Percentiles rank a stretch among this genome's conserved stretches.
phyloP scores from a whole-genome alignment of 2,329 filamentous ascomycete species.

The Aspergillus sergii region DNA sequence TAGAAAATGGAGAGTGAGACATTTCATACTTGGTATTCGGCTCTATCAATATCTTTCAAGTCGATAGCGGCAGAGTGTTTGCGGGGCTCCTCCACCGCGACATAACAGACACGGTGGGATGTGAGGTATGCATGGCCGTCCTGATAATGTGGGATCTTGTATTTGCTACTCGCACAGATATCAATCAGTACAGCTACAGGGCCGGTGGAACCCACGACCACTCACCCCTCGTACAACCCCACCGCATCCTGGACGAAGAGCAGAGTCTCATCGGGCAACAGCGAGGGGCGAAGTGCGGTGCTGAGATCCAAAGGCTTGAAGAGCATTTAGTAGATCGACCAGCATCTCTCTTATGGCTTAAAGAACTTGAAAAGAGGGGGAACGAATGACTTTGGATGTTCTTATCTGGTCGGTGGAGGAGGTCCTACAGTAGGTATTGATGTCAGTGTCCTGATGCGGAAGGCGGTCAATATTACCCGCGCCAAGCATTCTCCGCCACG shows the following conservation, averaged over 20 bases:
- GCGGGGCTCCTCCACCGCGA: slow-evolving; percentile 83
- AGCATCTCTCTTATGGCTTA: slow-evolving; percentile 23
- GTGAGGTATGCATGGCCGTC: slow-evolving; percentile 96
- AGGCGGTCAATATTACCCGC: slow-evolving; percentile 3
- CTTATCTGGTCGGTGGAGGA: background rate
- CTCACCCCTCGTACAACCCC: slow-evolving; percentile 94
- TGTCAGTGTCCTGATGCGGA: slow-evolving; percentile 12
- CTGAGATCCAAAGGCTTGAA: slow-evolving; percentile 94
- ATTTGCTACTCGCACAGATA: slow-evolving; percentile 66
- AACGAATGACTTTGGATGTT: slow-evolving; percentile 5
- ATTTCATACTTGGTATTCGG: slow-evolving; percentile 76
- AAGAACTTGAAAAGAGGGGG: slow-evolving; percentile 14
- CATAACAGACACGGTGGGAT: slow-evolving; percentile 92
- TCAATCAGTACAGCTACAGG: slow-evolving; percentile 14
- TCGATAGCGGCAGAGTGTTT: slow-evolving; percentile 83
- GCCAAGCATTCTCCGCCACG: slow-evolving; percentile 16
- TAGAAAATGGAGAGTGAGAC: slow-evolving; percentile 2
- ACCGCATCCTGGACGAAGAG: slow-evolving; percentile 98
- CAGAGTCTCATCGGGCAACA: slow-evolving; percentile 90
- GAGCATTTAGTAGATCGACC: slow-evolving; percentile 77
- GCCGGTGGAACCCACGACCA: slow-evolving; percentile 22
- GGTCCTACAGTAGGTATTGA: slow-evolving; percentile 8
- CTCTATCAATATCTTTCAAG: slow-evolving; percentile 85
- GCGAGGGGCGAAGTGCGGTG: slow-evolving; percentile 88
- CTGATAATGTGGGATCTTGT: slow-evolving; percentile 90